Base-by-base conservation (phyloP, 2,329 filamentous ascomycete genomes). In the Aureobasidium sp. region DNA sequence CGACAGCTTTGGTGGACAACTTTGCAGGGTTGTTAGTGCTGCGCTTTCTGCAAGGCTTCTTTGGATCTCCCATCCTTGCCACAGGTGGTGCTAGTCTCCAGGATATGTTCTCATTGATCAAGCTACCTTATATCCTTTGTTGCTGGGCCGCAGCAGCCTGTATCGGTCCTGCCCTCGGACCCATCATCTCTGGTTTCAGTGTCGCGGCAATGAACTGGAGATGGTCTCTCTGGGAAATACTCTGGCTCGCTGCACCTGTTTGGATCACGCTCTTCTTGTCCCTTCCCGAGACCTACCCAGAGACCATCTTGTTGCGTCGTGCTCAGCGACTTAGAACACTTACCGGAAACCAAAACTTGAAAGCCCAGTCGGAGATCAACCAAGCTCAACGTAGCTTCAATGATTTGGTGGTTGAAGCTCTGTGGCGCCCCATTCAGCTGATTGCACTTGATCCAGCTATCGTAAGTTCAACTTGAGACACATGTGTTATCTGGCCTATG, bases 31-130 rank as follows among this genome's bases (percentile, higher is more conserved):
- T 77, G 67, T 62, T 90, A 67, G 82, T 86, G 0, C 70, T 78
- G 3, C 80, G 85, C 1, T 87, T 87, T 72, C 72, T 88, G 4
- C 82, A 84, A 63, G 85, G 85, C 1, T 85, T 88, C 77, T 85
- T 87, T 66, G 85, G 85, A 9, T 83, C 79, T 8, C 86, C 86
- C 0, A 85, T 82, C 70, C 73, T 90, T 8, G 85, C 86, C 0
- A 87, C 81, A 7, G 79, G 78, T 5, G 78, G 77, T 7, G 79
- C 79, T 1, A 75, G 73, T 12, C 76, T 90, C 11, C 78, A 88
- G 67, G 82, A 87, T 14, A 72, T 79, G 65, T 85, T 82, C 67
- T 80, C 77, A 47, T 70, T 84, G 19, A 75, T 82, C 66, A 76
- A 80, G 19, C 71, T 86, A 0, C 83, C 84, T 0, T 85, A 84